Evolutionary conservation across 2,329 filamentous ascomycete genomes (phyloP).

Genomic region (Sporothrix protearum): DNA sequence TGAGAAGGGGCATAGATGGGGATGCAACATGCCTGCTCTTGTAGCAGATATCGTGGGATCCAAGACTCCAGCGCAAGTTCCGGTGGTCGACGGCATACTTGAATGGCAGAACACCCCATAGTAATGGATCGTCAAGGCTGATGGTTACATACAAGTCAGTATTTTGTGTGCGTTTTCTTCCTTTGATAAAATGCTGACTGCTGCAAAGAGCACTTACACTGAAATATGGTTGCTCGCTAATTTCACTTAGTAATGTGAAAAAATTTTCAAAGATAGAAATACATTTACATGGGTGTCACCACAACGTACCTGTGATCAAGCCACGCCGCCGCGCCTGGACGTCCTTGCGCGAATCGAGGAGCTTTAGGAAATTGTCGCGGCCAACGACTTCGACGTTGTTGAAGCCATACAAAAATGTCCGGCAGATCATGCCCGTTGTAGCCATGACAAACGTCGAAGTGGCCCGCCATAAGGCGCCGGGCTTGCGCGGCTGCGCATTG

Average conservation of each 20-base stretch:
- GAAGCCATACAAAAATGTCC: constrained; percentile 70
- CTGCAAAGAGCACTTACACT: constrained; percentile 61
- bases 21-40: constrained; percentile 63
- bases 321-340: constrained; percentile 65
- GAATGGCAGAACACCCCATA: constrained; percentile 85
- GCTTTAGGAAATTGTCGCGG: constrained; percentile 67
- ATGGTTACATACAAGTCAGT: neutral
- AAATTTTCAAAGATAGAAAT: neutral
- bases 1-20: neutral
- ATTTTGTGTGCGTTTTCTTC: neutral
- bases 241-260: neutral
- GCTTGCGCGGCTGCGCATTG: constrained; percentile 38
- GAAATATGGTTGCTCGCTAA: constrained; percentile 83
- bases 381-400: constrained; percentile 75
- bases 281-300: neutral
- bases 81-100: constrained; percentile 66
- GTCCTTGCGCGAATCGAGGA: constrained; percentile 71
- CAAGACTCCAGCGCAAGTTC: constrained; percentile 83
- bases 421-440: constrained; percentile 64
- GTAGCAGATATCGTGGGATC: constrained; percentile 94
- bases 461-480: constrained; percentile 66
- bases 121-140: constrained; percentile 88
- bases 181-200: neutral
- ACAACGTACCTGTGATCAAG: constrained; percentile 69
- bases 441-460: constrained; percentile 73